Base-by-base conservation (phyloP, 306 rosid genomes). In the Delonix regia region DNA sequence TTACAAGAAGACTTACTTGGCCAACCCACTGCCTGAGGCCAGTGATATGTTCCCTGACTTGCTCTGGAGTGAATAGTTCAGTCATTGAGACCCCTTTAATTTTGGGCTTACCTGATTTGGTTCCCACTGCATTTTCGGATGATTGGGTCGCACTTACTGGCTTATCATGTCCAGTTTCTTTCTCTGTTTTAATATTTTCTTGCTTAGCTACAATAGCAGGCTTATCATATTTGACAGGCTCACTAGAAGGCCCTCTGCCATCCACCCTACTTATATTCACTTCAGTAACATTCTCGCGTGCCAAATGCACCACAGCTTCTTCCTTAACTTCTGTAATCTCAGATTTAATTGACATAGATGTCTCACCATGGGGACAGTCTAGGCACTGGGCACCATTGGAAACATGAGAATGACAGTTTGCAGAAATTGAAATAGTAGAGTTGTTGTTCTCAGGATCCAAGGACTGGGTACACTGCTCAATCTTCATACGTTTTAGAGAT, bases 21-120 rank as follows among this genome's bases (percentile, higher is more conserved):
- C 99, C 99, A 89, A 96, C 96, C 99, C 99, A 96, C 81, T 83
- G 96, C 89, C 98, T 86, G 79, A 96, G 96, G 78, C 99, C 94
- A 34, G 34, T 73, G 63, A 93, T 96, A 67, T 96, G 99, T 44
- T 87, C 93, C 84, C 92, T 86, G 78, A 96, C 96, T 84, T 93
- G 96, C 87, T 96, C 97, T 10, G 99, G 99, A 56, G 98, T 91
- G 78, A 96, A 96, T 82, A 96, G 77, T 61, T 96, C 98, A 53
- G 96, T 93, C 77, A 96, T 60, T 38, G 99, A 96, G 64, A 96
- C 99, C 36, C 96, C 99, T 74, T 96, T 91, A 78, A 96, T 90
- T 84, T 93, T 96, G 77, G 98, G 96, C 85, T 96, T 96, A 80
- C 99, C 97, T 55, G 99, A 93, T 83, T 93, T 93, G 39, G 97